Conservation (phyloP, 2,329 filamentous ascomycete species). For the Malbranchea cinnamomea region DNA sequence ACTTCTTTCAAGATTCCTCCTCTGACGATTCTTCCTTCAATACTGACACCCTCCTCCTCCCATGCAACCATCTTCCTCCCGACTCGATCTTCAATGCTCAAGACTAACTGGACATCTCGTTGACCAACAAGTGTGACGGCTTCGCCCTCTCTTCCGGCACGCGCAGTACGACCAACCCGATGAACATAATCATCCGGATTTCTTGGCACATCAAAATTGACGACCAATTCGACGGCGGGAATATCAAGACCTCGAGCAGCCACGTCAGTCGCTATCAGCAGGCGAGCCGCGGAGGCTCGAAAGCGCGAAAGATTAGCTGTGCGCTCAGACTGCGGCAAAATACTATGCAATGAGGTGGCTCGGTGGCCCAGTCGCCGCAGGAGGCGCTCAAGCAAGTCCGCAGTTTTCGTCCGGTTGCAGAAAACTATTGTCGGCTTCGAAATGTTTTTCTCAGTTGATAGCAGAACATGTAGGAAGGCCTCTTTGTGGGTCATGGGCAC, state of each 20-base stretch:
- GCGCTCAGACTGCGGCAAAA: constrained; percentile 69
- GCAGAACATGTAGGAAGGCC: constrained; percentile 81
- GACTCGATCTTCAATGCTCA: constrained; percentile 77
- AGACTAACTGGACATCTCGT: constrained; percentile 77
- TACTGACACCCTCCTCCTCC: constrained; percentile 78
- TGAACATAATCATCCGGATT: constrained; percentile 97
- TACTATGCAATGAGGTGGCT: constrained; percentile 81
- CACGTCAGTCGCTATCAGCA: constrained; percentile 90
- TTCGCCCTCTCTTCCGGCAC: constrained; percentile 72
- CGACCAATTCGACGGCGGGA: constrained; percentile 72
- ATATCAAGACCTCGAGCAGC: constrained; percentile 91
- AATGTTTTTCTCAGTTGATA: constrained; percentile 61
- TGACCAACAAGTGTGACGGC: constrained; percentile 83
- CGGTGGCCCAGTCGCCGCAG: constrained; percentile 75
- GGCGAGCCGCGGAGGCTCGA: constrained; percentile 71
- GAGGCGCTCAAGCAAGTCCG: constrained; percentile 76
- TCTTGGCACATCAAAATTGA: constrained; percentile 94
- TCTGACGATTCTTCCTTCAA: constrained; percentile 77
- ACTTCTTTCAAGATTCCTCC: constrained; percentile 72
- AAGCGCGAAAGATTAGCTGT: constrained; percentile 82
- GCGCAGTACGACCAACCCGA: constrained; percentile 83
- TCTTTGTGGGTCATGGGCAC: constrained; percentile 86
- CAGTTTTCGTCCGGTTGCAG: constrained; percentile 80
- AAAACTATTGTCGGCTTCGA: constrained; percentile 79
- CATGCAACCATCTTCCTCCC: constrained; percentile 65